Conservation (phyloP, 164 flowering plant genomes). For the Platanus orientalis region DNA sequence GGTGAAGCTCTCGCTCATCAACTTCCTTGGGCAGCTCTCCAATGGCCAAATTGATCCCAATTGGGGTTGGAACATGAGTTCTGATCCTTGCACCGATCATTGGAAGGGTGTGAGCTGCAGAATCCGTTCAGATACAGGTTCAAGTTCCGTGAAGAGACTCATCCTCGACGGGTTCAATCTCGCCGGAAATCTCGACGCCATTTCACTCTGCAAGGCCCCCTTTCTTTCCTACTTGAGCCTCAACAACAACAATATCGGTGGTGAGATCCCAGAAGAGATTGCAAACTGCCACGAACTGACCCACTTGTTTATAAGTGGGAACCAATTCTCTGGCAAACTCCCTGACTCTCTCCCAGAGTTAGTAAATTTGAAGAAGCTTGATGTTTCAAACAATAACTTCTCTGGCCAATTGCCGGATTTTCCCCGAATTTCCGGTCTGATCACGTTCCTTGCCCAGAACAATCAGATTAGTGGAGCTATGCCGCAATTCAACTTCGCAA, state of each 20-base stretch:
- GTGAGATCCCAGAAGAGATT: slow-evolving; percentile 30
- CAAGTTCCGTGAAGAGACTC: slow-evolving; percentile 19
- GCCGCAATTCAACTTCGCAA: slow-evolving; percentile 44
- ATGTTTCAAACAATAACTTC: slow-evolving; percentile 40
- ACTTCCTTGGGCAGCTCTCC: slow-evolving; percentile 27
- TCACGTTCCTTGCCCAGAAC: slow-evolving; percentile 36
- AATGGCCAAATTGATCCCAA: slow-evolving; percentile 10
- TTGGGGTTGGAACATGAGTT: slow-evolving; percentile 32
- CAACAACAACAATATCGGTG: slow-evolving; percentile 32
- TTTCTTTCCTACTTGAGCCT: slow-evolving; percentile 37
- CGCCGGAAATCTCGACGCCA: slow-evolving; percentile 30
- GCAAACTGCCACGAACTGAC: slow-evolving; percentile 42
- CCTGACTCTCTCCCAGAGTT: slow-evolving; percentile 34
- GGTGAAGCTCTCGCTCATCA: slow-evolving; percentile 21
- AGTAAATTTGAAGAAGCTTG: slow-evolving; percentile 32
- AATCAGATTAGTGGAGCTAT: slow-evolving; percentile 39
- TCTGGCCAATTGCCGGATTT: slow-evolving; percentile 41
- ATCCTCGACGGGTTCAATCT: slow-evolving; percentile 24
- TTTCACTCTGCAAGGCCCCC: slow-evolving; percentile 24
- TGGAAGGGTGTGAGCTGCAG: slow-evolving; percentile 43
- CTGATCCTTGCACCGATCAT: slow-evolving; percentile 41
- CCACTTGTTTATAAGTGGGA: slow-evolving; percentile 29
- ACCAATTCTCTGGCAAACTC: slow-evolving; percentile 34
- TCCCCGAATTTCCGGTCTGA: slow-evolving; percentile 37
- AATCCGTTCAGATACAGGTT: too few relatives aligned